Conservation (phyloP, 164 flowering plant genomes). For the Piper longum region DNA sequence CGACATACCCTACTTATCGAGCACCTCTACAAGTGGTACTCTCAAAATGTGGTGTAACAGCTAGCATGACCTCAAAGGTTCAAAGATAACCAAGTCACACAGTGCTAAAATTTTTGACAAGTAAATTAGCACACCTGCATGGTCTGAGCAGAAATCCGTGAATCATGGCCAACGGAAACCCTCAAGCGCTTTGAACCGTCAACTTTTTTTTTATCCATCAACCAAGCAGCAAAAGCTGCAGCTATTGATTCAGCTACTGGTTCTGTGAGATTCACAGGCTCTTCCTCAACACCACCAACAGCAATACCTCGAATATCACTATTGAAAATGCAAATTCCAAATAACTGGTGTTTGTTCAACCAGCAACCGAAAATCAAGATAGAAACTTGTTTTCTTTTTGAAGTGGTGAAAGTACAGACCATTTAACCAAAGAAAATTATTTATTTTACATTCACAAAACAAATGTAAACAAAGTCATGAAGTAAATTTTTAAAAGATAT, state of each 20-base stretch:
- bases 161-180: constrained; percentile 92
- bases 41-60: no score
- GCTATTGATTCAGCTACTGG: constrained; percentile 91
- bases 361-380: no score
- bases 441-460: no score
- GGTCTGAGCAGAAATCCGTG: constrained; percentile 80
- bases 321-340: constrained; percentile 5
- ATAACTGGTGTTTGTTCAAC: no score
- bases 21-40: no score
- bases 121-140: constrained; percentile 37
- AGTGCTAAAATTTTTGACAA: neutral
- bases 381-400: neutral
- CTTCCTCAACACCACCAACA: constrained; percentile 89
- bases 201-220: constrained; percentile 52
- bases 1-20: no score
- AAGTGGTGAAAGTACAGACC: no score
- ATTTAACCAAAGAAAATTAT: no score
- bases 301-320: constrained; percentile 99
- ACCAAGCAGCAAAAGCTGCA: constrained; percentile 90
- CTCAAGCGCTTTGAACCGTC: constrained; percentile 39
- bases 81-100: neutral
- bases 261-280: constrained; percentile 80
- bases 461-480: neutral
- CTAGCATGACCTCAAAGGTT: no score
- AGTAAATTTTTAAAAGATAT: neutral